Conservation (phyloP, 352 stramenopile genomes). For the Pythium oligandrum region DNA sequence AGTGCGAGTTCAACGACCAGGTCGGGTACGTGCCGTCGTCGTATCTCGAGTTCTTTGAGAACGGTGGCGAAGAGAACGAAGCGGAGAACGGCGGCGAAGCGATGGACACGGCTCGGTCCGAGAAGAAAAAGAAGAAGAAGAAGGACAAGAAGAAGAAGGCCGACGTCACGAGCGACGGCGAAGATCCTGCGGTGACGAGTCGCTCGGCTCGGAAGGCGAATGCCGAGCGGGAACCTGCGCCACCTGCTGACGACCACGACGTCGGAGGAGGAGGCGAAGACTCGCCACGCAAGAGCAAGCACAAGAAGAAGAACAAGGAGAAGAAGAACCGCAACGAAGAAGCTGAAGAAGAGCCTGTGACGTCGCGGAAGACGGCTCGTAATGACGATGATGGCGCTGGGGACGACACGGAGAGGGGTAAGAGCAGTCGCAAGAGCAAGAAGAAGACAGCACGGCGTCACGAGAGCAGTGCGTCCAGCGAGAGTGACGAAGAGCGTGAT, state of each 20-base stretch:
- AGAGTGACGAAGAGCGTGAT: not conserved
- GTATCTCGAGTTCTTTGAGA: constrained; percentile 80
- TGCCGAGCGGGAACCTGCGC: constrained; percentile 14
- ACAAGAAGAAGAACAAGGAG: constrained; percentile 39
- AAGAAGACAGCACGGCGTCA: not conserved
- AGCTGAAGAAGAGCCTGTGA: not conserved
- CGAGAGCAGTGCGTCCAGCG: constrained; percentile 8
- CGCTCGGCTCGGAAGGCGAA: constrained; percentile 41
- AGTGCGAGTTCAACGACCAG: constrained; percentile 69
- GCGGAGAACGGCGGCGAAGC: constrained; percentile 8
- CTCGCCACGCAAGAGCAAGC: constrained; percentile 48
- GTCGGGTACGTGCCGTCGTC: constrained; percentile 78
- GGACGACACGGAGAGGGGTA: not conserved
- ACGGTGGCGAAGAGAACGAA: constrained; percentile 9
- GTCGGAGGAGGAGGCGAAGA: constrained; percentile 19
- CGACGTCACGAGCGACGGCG: constrained; percentile 25
- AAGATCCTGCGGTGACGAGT: constrained; percentile 19
- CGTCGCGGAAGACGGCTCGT: no score
- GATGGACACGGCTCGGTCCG: constrained; percentile 22
- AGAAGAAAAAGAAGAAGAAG: constrained; percentile 54
- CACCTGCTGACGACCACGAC: constrained; percentile 17
- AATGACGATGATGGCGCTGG: not conserved
- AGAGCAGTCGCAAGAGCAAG: not conserved
- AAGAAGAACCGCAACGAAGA: constrained; percentile 26
- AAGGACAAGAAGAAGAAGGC: constrained; percentile 48